Evolutionary conservation across 106 monocot genomes (phyloP).

Genomic region (Acorus calamus): DNA sequence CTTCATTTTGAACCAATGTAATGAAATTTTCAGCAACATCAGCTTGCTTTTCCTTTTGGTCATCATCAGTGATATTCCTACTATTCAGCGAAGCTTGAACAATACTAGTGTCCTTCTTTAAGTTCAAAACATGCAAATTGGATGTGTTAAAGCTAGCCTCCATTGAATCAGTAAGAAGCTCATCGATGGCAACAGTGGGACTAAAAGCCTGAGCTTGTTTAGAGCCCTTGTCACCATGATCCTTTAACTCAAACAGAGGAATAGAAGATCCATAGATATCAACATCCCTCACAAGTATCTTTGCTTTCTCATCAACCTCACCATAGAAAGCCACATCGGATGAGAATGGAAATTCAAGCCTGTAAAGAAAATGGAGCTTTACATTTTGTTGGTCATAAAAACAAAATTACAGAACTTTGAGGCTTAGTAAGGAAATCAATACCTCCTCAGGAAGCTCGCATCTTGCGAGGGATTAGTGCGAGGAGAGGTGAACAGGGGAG

Average conservation of each 20-base stretch:
- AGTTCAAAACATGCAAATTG: neutral
- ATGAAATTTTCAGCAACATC: neutral
- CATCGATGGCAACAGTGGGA: conserved; percentile 27
- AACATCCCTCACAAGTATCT: no score
- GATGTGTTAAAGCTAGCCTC: neutral
- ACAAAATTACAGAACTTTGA: neutral
- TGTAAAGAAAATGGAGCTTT: no score
- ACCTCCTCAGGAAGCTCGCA: conserved; percentile 25
- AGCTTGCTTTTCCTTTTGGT: neutral
- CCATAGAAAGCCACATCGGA: no score
- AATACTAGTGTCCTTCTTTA: conserved; percentile 1
- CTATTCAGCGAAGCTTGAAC: conserved; percentile 3
- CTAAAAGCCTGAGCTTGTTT: conserved; percentile 14
- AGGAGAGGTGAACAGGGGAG: conserved; percentile 38
- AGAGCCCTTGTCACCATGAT: neutral
- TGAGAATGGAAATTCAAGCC: no score
- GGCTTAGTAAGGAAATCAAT: neutral
- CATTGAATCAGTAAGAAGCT: conserved; percentile 24
- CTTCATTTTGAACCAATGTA: neutral
- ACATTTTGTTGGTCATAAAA: neutral
- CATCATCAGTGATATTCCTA: neutral
- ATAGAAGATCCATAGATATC: neutral
- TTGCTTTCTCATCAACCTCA: no score
- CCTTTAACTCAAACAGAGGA: conserved; percentile 1
- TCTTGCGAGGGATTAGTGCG: conserved; percentile 13